Evolutionary conservation across 257 asterid species (phyloP), one percentile per base, ranked within the genome.

Genomic region (Linaria vulgaris): DNA sequence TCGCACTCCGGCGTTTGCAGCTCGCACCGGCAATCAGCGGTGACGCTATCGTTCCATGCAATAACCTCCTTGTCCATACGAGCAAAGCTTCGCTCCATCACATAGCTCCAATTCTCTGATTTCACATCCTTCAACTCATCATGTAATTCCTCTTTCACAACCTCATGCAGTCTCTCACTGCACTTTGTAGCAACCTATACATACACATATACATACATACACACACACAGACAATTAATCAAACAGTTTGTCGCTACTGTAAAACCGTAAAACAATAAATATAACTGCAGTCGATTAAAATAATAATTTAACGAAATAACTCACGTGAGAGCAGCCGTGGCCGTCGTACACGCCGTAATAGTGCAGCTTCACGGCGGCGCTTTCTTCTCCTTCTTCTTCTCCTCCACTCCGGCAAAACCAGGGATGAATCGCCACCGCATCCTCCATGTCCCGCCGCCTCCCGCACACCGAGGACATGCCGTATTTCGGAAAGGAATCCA

Each of bases 241-340:
- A 23, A 24, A 53, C 39, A 23, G 1, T 53, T 23, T 22, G n/a
- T n/a, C n/a, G 30, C 31, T 3, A 23, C 20, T 23, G 34, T 27
- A 27, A 2, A 27, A 27, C 3, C 3, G 3, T 27, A 3, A 27
- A 27, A 27, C 34, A 3, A n/a, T n/a, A n/a, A 6, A 27, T 27
- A 2, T 27, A 27, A 27, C 34, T n/a, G n/a, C n/a, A n/a, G 34
- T 27, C 34, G 6, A 27, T 30, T 30, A 8, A 1, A 11, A 39
- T 12, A 11, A 30, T n/a, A 1, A 1, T 14, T 5, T 5, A 48
- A 30, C 1, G n/a, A 7, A 9, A 3, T 20, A 22, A 20, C 79
- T 63, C 72, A 86, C 96, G 64, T 88, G 96, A 55, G 96, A 86
- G 79, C 96, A 88, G 6, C 96, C 96, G 37, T 88, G 94, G 44